Percentiles rank a stretch among this genome's conserved stretches.
Evolutionary conservation across 169 alveolate genomes (phyloP).

Genomic region (Eimeria necatrix): DNA sequence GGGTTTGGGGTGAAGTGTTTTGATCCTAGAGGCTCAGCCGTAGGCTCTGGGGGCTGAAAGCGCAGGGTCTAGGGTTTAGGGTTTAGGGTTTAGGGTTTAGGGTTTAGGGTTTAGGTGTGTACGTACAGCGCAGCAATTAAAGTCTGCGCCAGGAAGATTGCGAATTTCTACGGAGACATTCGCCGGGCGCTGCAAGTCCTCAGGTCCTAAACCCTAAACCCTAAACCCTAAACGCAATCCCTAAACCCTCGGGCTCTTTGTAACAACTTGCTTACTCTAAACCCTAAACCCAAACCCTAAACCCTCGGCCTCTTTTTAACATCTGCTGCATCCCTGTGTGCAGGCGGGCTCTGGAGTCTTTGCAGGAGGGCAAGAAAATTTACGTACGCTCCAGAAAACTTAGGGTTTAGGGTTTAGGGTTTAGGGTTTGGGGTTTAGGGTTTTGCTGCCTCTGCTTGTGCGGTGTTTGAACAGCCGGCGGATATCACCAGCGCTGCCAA

Average conservation of each 20-base stretch:
- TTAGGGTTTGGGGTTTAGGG: background rate
- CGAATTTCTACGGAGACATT: conserved; percentile 90
- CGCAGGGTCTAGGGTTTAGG: background rate
- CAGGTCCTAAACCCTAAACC: conserved; percentile 29
- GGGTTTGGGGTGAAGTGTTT: too few species aligned
- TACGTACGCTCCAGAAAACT: background rate
- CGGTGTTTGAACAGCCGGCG: conserved; percentile 41
- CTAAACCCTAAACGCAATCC: background rate
- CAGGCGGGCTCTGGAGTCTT: conserved; percentile 48
- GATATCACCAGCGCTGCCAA: conserved; percentile 66
- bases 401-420: background rate
- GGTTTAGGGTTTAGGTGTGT: background rate
- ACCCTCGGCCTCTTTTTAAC: background rate
- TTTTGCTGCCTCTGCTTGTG: background rate
- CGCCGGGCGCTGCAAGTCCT: conserved; percentile 89
- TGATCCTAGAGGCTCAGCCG: too few species aligned
- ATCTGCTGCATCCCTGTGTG: background rate
- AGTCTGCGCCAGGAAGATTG: conserved; percentile 90
- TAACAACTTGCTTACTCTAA: background rate
- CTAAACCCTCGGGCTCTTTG: background rate
- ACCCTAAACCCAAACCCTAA: background rate
- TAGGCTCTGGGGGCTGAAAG: background rate
- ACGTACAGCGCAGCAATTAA: conserved; percentile 86
- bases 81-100: conserved; percentile 30
- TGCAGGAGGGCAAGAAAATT: background rate